Evolutionary conservation across 1,284 basidiomycete species (phyloP), one percentile per base, ranked within the genome.

Genomic region (Pisolithus thermaeus): DNA sequence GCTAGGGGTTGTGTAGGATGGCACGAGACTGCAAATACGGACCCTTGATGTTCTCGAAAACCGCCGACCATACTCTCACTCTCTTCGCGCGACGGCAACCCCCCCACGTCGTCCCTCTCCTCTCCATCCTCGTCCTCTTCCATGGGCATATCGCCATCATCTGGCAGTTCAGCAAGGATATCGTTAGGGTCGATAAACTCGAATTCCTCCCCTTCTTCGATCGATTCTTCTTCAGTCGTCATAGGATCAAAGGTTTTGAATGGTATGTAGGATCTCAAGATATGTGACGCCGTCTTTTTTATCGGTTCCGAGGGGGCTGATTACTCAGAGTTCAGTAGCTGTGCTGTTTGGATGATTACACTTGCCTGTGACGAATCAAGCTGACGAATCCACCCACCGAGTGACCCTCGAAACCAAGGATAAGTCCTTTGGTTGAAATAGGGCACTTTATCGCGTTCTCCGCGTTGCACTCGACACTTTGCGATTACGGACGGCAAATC

Each of bases 1-100:
- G 91, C 93, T 32, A 98, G 75, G 2, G 90, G 84, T 50, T 89
- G 83, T 30, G 86, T 84, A 1, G 95, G 93, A 68, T 99, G 97
- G 39, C 85, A 79, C 11, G 90, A 73, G 39, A 99, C 75, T 43
- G 85, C 73, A 66, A 98, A 99, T 46, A 98, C 89, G 9, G 96
- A 92, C 45, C 73, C 69, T n/a, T 66, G 63, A 64, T 91, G 88
- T 8, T 64, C 68, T 16, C 73, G 60, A 62, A 91, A 91, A 53
- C 44, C 78, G 77, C 61, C 84, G 84, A 11, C 87, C 72, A 14
- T 83, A 63, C 82, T 79, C 54, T 81, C 77, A 46, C 56, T 57
- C 23, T 60, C 54, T 37, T 62, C 63, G 23, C 64, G 66, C 8
- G 72, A 70, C 20, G 72, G 63, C 28, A 74, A 60, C 37, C 76